These are phyloP conservation scores for Miscanthus lutarioriparius DNA, from an alignment of 176 grass and related monocot genomes.

Conservation along the genomic window DNA sequence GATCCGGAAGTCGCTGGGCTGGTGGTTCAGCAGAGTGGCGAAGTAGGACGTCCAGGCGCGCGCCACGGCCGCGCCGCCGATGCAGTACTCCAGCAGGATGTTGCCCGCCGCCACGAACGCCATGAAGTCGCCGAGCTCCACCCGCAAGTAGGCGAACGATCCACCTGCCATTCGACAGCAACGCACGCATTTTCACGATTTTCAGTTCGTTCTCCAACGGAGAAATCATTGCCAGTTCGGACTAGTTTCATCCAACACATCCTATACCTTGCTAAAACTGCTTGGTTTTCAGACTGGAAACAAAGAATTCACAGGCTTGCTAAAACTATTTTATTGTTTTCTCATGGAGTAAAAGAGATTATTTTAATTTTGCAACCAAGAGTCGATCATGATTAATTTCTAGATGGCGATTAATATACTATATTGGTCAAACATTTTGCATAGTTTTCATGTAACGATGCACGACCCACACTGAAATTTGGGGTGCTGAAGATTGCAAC, in stretches of 20 bases:
- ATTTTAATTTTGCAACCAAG: not conserved
- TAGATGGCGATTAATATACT: no score
- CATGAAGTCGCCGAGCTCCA: constrained; percentile 87
- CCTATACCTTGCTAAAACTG: no score
- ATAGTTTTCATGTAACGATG: no score
- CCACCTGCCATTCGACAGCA: constrained; percentile 43
- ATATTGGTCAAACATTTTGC: no score
- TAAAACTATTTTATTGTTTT: no score
- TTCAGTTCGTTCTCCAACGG: no score
- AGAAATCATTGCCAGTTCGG: no score
- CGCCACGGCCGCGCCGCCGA: constrained; percentile 64
- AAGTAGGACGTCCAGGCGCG: constrained; percentile 93
- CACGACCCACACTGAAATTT: no score
- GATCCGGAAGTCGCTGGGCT: constrained; percentile 73
- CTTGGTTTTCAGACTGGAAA: not conserved
- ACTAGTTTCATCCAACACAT: no score
- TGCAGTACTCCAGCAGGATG: constrained; percentile 91
- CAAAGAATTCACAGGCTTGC: not conserved
- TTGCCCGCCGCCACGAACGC: constrained; percentile 90
- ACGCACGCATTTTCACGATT: not conserved
- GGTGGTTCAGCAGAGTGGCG: constrained; percentile 70
- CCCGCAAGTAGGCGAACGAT: constrained; percentile 84
- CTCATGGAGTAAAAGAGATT: no score
- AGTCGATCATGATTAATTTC: no score
- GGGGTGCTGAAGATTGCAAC: no score